Percentiles rank a stretch among this genome's conserved stretches.
These are phyloP conservation scores for Euphrasia confusa DNA, from an alignment of 257 asterid species.

Conservation along the genomic window DNA sequence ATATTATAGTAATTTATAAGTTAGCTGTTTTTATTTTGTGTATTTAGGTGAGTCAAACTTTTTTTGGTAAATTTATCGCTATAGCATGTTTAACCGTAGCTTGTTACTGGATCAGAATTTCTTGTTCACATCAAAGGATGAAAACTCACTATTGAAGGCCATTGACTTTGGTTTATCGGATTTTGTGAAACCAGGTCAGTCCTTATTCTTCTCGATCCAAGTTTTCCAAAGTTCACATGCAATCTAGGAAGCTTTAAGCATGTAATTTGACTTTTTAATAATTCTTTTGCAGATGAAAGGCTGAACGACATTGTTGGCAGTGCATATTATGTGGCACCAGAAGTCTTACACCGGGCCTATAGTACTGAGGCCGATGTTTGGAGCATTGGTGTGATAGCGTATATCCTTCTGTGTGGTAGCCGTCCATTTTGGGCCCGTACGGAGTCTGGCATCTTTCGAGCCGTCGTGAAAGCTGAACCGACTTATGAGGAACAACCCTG, in stretches of 20 bases:
- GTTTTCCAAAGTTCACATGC: neutral
- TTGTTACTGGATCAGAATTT: conserved; percentile 63
- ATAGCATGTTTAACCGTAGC: conserved; percentile 31
- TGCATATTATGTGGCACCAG: conserved; percentile 89
- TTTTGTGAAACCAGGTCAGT: conserved; percentile 76
- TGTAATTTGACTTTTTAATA: too few species aligned
- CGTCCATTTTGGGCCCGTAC: conserved; percentile 96
- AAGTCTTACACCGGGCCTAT: conserved; percentile 77
- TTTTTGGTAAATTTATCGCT: neutral
- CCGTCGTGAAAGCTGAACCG: conserved; percentile 81
- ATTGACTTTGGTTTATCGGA: conserved; percentile 89
- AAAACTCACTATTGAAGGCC: conserved; percentile 67
- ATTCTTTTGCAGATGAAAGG: conserved; percentile 61
- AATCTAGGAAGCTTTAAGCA: too few species aligned
- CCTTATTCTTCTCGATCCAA: neutral
- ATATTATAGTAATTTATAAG: too few species aligned
- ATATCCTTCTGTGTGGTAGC: conserved; percentile 73
- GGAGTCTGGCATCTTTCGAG: conserved; percentile 78
- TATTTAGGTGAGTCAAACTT: neutral
- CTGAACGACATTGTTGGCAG: conserved; percentile 87
- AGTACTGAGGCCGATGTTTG: conserved; percentile 87
- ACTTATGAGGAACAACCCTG: conserved; percentile 73
- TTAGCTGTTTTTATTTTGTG: neutral
- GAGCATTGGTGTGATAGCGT: conserved; percentile 86
- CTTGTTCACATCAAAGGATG: conserved; percentile 74